Conservation (phyloP, 306 rosid genomes). For the Cucumis melo region DNA sequence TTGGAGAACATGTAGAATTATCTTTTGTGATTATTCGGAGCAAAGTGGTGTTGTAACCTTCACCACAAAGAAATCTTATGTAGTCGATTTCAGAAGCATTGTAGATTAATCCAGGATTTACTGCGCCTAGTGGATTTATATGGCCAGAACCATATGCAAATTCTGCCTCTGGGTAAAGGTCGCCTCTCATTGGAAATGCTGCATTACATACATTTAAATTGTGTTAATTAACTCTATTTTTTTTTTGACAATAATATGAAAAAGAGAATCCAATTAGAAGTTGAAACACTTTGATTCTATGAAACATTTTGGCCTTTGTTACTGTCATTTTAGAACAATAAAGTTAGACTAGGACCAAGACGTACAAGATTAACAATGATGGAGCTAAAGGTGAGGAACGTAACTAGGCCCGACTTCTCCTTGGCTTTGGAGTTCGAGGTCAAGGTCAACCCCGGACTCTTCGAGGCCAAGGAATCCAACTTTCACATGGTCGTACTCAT, state of each 20-base stretch:
- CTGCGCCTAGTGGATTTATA: constrained; percentile 14
- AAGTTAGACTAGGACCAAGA: too few relatives aligned
- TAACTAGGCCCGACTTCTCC: too few relatives aligned
- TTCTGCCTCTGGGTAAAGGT: constrained; percentile 8
- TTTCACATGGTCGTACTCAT: too few relatives aligned
- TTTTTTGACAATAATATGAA: background rate
- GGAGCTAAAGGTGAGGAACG: too few relatives aligned
- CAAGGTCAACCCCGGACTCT: too few relatives aligned
- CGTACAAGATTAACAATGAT: too few relatives aligned
- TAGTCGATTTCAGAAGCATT: constrained; percentile 8
- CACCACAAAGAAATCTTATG: constrained; percentile 14
- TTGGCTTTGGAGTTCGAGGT: too few relatives aligned
- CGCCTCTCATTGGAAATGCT: constrained; percentile 7
- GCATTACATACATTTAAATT: background rate
- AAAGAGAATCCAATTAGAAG: too few relatives aligned
- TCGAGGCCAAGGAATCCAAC: too few relatives aligned
- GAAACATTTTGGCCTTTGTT: too few relatives aligned
- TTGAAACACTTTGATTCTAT: too few relatives aligned
- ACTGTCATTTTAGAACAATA: too few relatives aligned
- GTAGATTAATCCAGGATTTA: constrained; percentile 19
- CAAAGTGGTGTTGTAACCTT: constrained; percentile 4
- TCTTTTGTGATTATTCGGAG: constrained; percentile 9
- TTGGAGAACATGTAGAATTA: constrained; percentile 1
- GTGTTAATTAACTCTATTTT: background rate
- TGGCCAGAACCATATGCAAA: constrained; percentile 16